Evolutionary conservation across 164 flowering plant species (phyloP).

Genomic region (Nelumbo lutea): DNA sequence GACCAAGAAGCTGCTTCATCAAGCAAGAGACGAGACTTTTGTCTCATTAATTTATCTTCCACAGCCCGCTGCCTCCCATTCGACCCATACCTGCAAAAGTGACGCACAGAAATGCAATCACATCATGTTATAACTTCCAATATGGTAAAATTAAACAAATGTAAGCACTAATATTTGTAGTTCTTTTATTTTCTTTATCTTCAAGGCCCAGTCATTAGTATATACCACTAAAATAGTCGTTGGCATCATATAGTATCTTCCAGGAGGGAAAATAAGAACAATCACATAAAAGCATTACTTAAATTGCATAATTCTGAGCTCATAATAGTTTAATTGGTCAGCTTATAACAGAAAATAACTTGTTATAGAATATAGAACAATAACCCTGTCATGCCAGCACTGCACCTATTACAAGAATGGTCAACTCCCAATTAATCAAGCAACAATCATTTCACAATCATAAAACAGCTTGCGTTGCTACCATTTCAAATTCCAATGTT

Average conservation of each 20-base stretch:
- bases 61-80: conserved; percentile 57
- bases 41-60: conserved; percentile 90
- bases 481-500: too few relatives aligned
- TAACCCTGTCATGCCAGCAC: too few relatives aligned
- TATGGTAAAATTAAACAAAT: neutral
- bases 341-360: too few relatives aligned
- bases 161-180: conserved; percentile 2
- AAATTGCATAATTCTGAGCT: too few relatives aligned
- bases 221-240: neutral
- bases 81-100: conserved; percentile 56
- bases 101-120: conserved; percentile 8
- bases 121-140: neutral
- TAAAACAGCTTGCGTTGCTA: too few relatives aligned
- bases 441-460: too few relatives aligned
- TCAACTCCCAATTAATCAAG: too few relatives aligned
- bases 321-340: too few relatives aligned
- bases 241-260: neutral
- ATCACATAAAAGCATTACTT: too few relatives aligned
- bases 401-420: too few relatives aligned
- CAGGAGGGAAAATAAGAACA: neutral
- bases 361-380: too few relatives aligned
- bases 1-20: conserved; percentile 99
- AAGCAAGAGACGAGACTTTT: conserved; percentile 70
- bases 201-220: neutral
- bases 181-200: neutral